Conservation (phyloP, 129 eudicot species). For the Solidago caesia region DNA sequence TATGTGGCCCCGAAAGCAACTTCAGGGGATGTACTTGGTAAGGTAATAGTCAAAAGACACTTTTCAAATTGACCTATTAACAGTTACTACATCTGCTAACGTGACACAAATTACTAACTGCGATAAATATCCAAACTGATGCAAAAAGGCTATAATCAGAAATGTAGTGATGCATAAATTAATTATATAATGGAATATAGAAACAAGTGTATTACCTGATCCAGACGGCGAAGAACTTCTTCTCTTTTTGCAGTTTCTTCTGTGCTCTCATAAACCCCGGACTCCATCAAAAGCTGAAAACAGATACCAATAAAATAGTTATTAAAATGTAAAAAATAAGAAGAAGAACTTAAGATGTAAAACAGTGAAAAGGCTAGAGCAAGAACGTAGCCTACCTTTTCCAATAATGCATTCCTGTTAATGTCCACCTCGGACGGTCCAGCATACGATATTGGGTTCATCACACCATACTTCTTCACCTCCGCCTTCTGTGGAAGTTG, state of each 20-base stretch:
- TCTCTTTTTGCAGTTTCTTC: slow-evolving; percentile 39
- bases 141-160: not conserved
- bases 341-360: not conserved
- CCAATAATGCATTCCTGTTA: slow-evolving; percentile 38
- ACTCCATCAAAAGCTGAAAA: slow-evolving; percentile 35
- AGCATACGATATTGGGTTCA: slow-evolving; percentile 39
- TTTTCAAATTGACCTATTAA: not conserved
- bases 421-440: slow-evolving; percentile 38
- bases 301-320: slow-evolving; percentile 9
- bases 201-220: slow-evolving; percentile 32
- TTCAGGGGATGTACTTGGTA: not conserved
- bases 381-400: slow-evolving; percentile 29
- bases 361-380: not conserved
- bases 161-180: not conserved
- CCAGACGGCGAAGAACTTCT: slow-evolving; percentile 41
- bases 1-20: not conserved
- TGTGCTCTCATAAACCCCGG: slow-evolving; percentile 31
- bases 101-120: slow-evolving; percentile 3
- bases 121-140: slow-evolving; percentile 8
- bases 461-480: slow-evolving; percentile 35
- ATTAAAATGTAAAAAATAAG: slow-evolving; percentile 9
- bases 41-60: no score
- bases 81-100: slow-evolving; percentile 11
- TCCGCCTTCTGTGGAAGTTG: slow-evolving; percentile 29
- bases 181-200: not conserved